Evolutionary conservation across 78 protist genomes (phyloP).

Genomic region (Dictyostelium citrinum): DNA sequence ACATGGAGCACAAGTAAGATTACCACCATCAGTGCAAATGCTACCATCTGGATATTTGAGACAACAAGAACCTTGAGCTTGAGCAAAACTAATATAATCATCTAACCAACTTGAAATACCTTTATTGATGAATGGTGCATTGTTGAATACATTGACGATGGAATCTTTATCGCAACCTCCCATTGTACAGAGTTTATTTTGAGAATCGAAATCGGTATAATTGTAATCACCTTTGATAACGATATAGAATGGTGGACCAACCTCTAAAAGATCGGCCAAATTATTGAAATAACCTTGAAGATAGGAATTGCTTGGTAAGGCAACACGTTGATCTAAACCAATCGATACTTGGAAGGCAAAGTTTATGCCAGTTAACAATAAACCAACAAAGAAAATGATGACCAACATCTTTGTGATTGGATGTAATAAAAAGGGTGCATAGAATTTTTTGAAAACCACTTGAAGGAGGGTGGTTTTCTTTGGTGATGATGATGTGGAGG

Average conservation of each 20-base stretch:
- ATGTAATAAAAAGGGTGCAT: conserved; percentile 54
- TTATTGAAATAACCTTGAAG: conserved; percentile 71
- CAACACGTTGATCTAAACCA: conserved; percentile 85
- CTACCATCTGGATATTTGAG: neutral
- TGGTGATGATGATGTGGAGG: neutral
- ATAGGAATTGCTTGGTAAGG: conserved; percentile 84
- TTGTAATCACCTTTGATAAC: conserved; percentile 72
- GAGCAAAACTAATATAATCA: conserved; percentile 20
- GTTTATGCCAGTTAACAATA: conserved; percentile 10
- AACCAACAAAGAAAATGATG: conserved; percentile 16
- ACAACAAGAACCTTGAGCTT: conserved; percentile 4
- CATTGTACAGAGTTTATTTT: conserved; percentile 12
- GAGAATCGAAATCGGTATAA: neutral
- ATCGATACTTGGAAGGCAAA: conserved; percentile 24
- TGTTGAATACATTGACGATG: conserved; percentile 31
- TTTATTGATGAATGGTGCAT: conserved; percentile 26
- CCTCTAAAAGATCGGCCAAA: conserved; percentile 32
- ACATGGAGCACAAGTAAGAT: neutral
- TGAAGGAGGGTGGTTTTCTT: conserved; percentile 28
- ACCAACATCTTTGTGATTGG: conserved; percentile 37
- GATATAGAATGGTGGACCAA: conserved; percentile 85
- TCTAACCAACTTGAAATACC: conserved; percentile 75
- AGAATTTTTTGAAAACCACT: conserved; percentile 20
- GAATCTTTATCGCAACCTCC: conserved; percentile 37
- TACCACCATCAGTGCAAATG: neutral